A percentile compares a stretch with the other conserved stretches of the same genome.
Evolutionary conservation across 2,329 filamentous ascomycete species (phyloP).

Genomic region (Aspergillus awamori): DNA sequence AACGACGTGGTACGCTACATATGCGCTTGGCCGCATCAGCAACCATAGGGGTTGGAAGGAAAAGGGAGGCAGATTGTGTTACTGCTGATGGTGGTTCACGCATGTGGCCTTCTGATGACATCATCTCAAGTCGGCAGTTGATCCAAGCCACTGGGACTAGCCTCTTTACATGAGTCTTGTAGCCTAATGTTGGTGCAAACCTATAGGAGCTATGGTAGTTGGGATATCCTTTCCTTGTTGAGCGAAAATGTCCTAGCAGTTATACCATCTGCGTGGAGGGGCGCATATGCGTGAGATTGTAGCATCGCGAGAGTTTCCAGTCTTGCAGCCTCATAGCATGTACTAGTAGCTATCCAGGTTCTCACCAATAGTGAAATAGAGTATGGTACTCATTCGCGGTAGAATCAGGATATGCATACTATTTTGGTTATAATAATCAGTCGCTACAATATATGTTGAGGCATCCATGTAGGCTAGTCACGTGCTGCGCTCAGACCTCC

Average conservation of each 20-base stretch:
- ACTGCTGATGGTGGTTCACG: background rate
- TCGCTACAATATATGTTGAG: too few relatives aligned
- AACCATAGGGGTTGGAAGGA: too few relatives aligned
- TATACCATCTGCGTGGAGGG: background rate
- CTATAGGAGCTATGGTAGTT: background rate
- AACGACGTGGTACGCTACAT: background rate
- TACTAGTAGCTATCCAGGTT: too few relatives aligned
- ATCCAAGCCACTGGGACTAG: background rate
- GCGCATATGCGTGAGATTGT: too few relatives aligned
- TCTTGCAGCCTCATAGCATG: too few relatives aligned
- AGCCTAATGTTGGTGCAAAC: background rate
- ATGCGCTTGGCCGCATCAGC: background rate
- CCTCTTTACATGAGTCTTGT: background rate
- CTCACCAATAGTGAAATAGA: too few relatives aligned
- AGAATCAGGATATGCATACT: too few relatives aligned
- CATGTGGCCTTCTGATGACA: background rate
- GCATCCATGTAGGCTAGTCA: too few relatives aligned
- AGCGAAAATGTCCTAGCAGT: background rate
- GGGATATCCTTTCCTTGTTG: background rate
- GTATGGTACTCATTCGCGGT: too few relatives aligned
- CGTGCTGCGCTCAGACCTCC: too few relatives aligned
- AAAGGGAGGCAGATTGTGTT: background rate
- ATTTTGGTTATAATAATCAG: too few relatives aligned
- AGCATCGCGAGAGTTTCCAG: too few relatives aligned
- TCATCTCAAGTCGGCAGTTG: background rate